Conservation (phyloP, 495 filamentous ascomycete species). For the Neurospora sp. region DNA sequence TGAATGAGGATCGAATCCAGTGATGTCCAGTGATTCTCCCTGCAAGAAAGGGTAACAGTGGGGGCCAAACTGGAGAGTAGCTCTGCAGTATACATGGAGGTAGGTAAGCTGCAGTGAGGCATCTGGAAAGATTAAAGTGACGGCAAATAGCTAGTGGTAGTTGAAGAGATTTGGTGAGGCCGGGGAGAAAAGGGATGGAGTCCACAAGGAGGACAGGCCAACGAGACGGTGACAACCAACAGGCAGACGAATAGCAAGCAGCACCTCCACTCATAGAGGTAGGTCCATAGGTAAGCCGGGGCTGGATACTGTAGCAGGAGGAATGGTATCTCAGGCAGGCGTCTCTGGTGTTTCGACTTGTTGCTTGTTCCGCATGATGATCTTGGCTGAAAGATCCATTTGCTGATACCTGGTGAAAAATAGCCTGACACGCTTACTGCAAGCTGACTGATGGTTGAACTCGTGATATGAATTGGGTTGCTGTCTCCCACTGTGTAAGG, state of each 20-base stretch:
- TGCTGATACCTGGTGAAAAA: not conserved
- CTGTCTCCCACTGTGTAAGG: not conserved
- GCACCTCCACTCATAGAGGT: not conserved
- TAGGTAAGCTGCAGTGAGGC: not conserved
- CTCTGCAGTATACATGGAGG: not conserved
- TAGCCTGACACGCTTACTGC: not conserved
- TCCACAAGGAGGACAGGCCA: not conserved
- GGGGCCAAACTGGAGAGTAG: not conserved
- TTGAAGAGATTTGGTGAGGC: not conserved
- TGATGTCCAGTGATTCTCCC: not conserved
- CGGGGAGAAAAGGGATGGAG: not conserved
- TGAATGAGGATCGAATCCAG: not conserved
- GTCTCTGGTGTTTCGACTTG: not conserved
- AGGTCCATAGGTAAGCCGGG: not conserved
- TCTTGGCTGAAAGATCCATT: not conserved
- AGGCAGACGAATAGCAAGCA: not conserved
- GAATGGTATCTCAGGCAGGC: not conserved
- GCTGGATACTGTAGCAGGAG: not conserved
- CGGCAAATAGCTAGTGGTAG: not conserved
- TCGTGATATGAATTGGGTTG: not conserved
- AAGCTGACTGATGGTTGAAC: not conserved
- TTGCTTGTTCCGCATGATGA: not conserved
- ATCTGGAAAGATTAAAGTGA: not conserved
- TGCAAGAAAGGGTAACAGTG: not conserved
- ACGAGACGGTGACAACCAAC: not conserved